These are phyloP conservation scores for Oehlia diaphana DNA, from an alignment of 192 early-diverging fungal genomes.

Conservation along the genomic window DNA sequence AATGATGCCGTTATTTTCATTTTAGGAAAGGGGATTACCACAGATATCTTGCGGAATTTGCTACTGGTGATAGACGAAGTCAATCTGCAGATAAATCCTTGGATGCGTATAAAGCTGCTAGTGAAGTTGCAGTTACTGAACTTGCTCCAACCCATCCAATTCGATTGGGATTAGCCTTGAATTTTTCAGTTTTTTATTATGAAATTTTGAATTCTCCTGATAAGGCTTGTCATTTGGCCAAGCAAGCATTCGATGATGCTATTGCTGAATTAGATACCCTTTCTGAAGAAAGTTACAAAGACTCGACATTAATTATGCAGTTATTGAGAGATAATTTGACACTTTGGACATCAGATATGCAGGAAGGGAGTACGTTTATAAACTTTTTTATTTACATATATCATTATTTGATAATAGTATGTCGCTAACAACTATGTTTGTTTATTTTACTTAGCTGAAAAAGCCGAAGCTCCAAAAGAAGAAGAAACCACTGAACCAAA, in stretches of 20 bases:
- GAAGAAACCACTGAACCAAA: constrained; percentile 22
- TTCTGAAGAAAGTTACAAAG: constrained; percentile 99
- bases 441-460: constrained; percentile 13
- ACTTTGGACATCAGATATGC: constrained; percentile 97
- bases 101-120: constrained; percentile 94
- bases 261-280: constrained; percentile 99
- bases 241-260: constrained; percentile 98
- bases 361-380: constrained; percentile 57
- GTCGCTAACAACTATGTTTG: not conserved
- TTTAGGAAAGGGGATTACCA: constrained; percentile 97
- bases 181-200: constrained; percentile 99
- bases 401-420: not conserved
- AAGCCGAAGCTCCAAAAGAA: constrained; percentile 23
- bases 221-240: constrained; percentile 88
- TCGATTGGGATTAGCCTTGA: constrained; percentile 95
- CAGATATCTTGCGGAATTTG: constrained; percentile 99
- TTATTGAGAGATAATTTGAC: constrained; percentile 98
- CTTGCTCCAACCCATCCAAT: constrained; percentile 98
- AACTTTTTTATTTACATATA: not conserved
- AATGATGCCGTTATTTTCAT: constrained; percentile 10
- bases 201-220: constrained; percentile 99
- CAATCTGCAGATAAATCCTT: constrained; percentile 80
- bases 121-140: constrained; percentile 92
- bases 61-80: constrained; percentile 81
- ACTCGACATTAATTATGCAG: constrained; percentile 99